Base-by-base conservation (phyloP, 2,329 filamentous ascomycete species). In the Rachicladosporium sp. region DNA sequence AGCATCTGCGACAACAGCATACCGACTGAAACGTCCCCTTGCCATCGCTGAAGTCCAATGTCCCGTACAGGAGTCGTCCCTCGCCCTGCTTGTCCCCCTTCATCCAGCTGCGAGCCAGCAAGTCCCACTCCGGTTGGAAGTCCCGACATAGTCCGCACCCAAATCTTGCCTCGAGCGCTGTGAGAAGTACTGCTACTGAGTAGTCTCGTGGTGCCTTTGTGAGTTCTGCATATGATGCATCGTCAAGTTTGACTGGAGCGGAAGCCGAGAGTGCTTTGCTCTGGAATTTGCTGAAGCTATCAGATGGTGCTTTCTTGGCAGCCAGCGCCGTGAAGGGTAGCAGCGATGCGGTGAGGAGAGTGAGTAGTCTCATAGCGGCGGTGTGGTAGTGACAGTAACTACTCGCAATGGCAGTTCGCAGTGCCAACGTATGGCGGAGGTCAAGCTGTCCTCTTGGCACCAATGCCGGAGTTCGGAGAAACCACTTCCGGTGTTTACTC, bases 101-200 rank as follows among this genome's bases (percentile, higher is more conserved):
- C 46, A 71, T 71, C 91, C 91, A 98, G 64, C 83, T 91, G 62
- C 78, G 83, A 39, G 76, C 76, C 40, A 98, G 66, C 39, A 96
- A 63, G 41, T 93, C 83, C 82, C 87, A 98, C 64, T 98, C 91
- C 1, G 88, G 82, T 60, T 94, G 83, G 61, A 98, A 94, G 38
- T 93, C 85, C 38, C 78, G 74, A 62, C 91, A 98, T 36, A 96
- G 69, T 49, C 78, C 69, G 60, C 91, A 98, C 44, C 82, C 84
- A 58, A 84, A 95, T 43, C 85, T 76, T 27, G 78, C 56, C 49
- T 94, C 88, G 54, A 88, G 65, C 30, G 91, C 91, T 1, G 91
- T 98, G 48, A 98, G 68, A 10, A 98, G 74, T 3, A 98, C 74
- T 2, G 79, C 80, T 21, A 82, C 73, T 31, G 78, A 78, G 61